A percentile compares a stretch with the other conserved stretches of the same genome.
Evolutionary conservation across 257 asterid species (phyloP).

Genomic region (Ligustrum vulgare): DNA sequence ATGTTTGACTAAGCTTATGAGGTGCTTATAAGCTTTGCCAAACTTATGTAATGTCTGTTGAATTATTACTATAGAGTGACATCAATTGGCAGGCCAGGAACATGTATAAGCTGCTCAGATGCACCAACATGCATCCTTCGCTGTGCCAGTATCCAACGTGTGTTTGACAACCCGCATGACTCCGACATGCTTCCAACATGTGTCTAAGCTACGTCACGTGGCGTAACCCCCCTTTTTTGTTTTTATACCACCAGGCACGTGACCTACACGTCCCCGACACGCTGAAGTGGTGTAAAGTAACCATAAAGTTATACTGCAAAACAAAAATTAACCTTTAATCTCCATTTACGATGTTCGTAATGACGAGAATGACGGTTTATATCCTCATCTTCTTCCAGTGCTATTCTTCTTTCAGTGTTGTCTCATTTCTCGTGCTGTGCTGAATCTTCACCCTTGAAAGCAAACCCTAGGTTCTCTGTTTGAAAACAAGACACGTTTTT

Average conservation of each 20-base stretch:
- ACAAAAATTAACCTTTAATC: not conserved
- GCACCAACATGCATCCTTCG: not conserved
- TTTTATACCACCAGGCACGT: not conserved
- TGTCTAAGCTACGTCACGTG: not conserved
- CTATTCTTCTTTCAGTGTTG: not conserved
- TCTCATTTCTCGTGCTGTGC: too few species aligned
- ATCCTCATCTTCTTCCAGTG: too few species aligned
- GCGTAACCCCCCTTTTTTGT: not conserved
- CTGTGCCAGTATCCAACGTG: not conserved
- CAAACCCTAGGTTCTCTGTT: not conserved
- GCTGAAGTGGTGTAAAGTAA: not conserved
- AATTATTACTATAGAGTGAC: not conserved
- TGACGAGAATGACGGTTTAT: not conserved
- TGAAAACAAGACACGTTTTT: not conserved
- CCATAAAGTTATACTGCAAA: not conserved
- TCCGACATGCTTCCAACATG: not conserved
- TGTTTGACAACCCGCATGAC: too few species aligned
- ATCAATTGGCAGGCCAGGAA: not conserved
- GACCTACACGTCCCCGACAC: not conserved
- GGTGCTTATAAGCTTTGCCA: not conserved
- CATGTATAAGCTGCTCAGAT: not conserved
- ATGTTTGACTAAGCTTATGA: not conserved
- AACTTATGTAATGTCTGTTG: not conserved
- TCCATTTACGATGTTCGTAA: not conserved
- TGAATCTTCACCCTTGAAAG: not conserved